A percentile compares a stretch with the other conserved stretches of the same genome.
Evolutionary conservation across 192 early-diverging fungal genomes (phyloP).

Genomic region (Gaertneriomyces sp.): DNA sequence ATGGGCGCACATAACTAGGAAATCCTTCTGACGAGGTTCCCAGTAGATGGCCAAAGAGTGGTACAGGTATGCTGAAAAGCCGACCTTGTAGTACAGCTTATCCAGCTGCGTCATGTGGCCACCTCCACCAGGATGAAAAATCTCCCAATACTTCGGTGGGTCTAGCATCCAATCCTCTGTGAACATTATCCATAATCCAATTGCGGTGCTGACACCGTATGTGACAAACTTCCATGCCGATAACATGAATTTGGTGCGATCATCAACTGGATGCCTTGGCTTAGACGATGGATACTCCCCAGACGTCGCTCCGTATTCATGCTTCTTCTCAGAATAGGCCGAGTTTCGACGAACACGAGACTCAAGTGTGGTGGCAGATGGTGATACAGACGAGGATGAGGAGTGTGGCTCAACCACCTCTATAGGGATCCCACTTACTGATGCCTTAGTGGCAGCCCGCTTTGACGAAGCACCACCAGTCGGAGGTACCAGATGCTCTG

Average conservation of each 20-base stretch:
- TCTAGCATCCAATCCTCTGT: constrained; percentile 18
- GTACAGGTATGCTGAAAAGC: constrained; percentile 39
- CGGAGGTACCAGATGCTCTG: not conserved
- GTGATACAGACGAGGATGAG: not conserved
- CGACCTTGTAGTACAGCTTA: constrained; percentile 42
- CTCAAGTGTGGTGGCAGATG: too few species aligned
- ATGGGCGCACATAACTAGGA: constrained; percentile 37
- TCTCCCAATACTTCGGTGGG: constrained; percentile 13
- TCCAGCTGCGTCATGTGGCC: constrained; percentile 15
- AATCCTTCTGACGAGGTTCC: constrained; percentile 35
- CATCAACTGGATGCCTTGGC: constrained; percentile 5
- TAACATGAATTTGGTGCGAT: constrained; percentile 17
- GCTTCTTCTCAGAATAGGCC: too few species aligned
- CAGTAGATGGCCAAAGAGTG: constrained; percentile 32
- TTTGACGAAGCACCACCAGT: not conserved
- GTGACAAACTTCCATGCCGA: constrained; percentile 25
- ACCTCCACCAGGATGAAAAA: not conserved
- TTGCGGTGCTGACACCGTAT: constrained; percentile 16
- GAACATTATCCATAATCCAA: constrained; percentile 10
- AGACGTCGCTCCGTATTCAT: not conserved
- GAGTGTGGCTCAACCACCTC: not conserved
- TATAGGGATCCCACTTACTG: not conserved
- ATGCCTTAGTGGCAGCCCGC: not conserved
- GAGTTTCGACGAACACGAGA: too few species aligned
- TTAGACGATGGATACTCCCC: not conserved